These are phyloP conservation scores for Angophora floribunda DNA, from an alignment of 345 rosid genomes.

Conservation along the genomic window DNA sequence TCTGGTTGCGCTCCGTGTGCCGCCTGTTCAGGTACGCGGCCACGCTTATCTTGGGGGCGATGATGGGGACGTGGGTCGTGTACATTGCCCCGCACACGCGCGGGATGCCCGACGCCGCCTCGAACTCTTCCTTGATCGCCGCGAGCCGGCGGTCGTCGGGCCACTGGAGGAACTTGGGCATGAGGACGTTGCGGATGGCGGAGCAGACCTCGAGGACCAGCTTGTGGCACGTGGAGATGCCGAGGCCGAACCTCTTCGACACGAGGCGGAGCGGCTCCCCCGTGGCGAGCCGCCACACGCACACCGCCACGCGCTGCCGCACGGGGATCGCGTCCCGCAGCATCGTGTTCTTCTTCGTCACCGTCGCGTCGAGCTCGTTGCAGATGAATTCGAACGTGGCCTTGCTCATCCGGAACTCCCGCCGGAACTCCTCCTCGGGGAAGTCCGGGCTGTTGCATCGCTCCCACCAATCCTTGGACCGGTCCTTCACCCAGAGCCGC, in stretches of 20 bases:
- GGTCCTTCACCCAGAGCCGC: constrained; percentile 51
- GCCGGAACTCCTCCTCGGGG: constrained; percentile 38
- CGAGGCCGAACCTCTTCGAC: constrained; percentile 44
- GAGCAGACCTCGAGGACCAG: constrained; percentile 42
- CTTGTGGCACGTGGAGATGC: constrained; percentile 53
- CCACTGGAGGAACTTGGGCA: constrained; percentile 45
- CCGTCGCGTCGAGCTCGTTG: constrained; percentile 25
- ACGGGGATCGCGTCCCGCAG: constrained; percentile 50
- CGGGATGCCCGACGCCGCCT: constrained; percentile 22
- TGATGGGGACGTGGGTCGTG: constrained; percentile 42
- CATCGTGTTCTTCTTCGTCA: constrained; percentile 46
- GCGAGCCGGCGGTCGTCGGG: constrained; percentile 17
- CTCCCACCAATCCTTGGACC: constrained; percentile 62
- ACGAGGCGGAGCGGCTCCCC: constrained; percentile 48
- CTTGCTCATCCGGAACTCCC: constrained; percentile 37
- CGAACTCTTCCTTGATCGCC: constrained; percentile 11
- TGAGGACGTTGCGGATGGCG: constrained; percentile 26
- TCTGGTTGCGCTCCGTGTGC: constrained; percentile 46
- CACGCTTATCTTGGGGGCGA: constrained; percentile 31
- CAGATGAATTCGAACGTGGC: constrained; percentile 34
- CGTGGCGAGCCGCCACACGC: constrained; percentile 48
- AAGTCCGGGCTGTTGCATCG: constrained; percentile 27
- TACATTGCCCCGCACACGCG: constrained; percentile 38
- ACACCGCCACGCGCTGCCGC: constrained; percentile 49
- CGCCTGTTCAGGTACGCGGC: constrained; percentile 32